A percentile compares a stretch with the other conserved stretches of the same genome.
phyloP scores from a whole-genome alignment of 2,329 filamentous ascomycete species.

The Trichoderma atrobrunneum region DNA sequence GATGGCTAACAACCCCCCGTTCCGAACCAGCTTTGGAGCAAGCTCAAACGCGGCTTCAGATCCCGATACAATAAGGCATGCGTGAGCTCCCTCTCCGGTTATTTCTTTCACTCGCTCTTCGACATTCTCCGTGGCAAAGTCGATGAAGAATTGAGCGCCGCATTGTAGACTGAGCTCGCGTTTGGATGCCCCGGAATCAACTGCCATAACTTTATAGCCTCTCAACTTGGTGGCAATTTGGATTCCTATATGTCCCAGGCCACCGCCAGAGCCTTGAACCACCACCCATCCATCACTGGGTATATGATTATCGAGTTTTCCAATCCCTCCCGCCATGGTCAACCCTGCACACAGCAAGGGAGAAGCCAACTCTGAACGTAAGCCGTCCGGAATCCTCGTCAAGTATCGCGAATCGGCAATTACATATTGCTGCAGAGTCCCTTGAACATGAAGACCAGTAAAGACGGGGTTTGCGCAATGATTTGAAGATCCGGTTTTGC shows the following conservation, averaged over 20 bases:
- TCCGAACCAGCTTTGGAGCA: slow-evolving; percentile 27
- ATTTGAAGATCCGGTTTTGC: slow-evolving; percentile 35
- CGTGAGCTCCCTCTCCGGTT: slow-evolving; percentile 30
- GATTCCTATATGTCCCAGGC: slow-evolving; percentile 34
- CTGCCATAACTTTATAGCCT: slow-evolving; percentile 27
- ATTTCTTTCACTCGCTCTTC: slow-evolving; percentile 26
- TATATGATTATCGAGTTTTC: slow-evolving; percentile 22
- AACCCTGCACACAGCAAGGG: slow-evolving; percentile 34
- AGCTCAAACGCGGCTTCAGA: slow-evolving; percentile 27
- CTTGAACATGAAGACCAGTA: slow-evolving; percentile 37
- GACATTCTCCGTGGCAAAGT: slow-evolving; percentile 27
- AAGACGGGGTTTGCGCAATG: slow-evolving; percentile 43
- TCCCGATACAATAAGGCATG: slow-evolving; percentile 28
- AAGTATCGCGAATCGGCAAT: slow-evolving; percentile 31
- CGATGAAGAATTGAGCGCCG: slow-evolving; percentile 30
- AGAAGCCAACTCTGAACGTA: slow-evolving; percentile 26
- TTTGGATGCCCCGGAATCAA: slow-evolving; percentile 29
- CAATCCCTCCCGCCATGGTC: slow-evolving; percentile 33
- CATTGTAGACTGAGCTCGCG: slow-evolving; percentile 24
- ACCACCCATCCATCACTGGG: slow-evolving; percentile 29
- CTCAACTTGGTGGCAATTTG: slow-evolving; percentile 29
- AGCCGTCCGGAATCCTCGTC: slow-evolving; percentile 25
- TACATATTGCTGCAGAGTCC: slow-evolving; percentile 33
- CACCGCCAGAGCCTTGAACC: slow-evolving; percentile 32
- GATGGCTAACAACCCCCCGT: slow-evolving; percentile 27